Base-by-base conservation (phyloP, 257 asterid species). In the Nicotiana sylvestris region DNA sequence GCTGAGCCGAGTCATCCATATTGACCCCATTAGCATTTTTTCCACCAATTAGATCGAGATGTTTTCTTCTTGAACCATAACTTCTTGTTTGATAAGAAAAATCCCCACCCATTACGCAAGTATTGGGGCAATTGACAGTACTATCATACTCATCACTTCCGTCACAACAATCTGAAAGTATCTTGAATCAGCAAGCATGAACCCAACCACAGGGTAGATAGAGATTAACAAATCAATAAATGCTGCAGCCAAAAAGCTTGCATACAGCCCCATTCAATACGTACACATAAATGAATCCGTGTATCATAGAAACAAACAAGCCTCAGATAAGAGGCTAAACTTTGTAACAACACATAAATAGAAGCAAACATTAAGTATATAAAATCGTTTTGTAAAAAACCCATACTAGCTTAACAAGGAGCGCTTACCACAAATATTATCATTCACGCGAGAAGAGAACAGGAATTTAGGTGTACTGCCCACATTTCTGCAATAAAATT, bases 111-210 rank as follows among this genome's bases (percentile, higher is more conserved):
- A 90, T 89, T 82, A 96, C 81, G 85, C 99, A 96, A 77, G 90
- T 90, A 83, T 96, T 90, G 18, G 92, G 95, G 87, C 98, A 96
- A 35, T 49, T 83, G 81, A 85, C 82, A 66, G 85, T 58, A 65
- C 99, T 96, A 82, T 91, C 98, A 84, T 94, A 87, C 85, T 96
- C 99, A 83, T 96, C 99, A 86, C 98, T 96, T 88, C 98, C 99
- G 88, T 96, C 99, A 83, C 99, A 93, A 86, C 99, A 96, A 87
- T 96, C 99, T 95, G 81, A 86, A 76, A 86, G 77, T 61, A 85
- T 37, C 56, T 66, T 35, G 58, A 77, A 84, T 83, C 58, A 83
- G 76, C 57, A 81, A 69, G 46, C 62, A 49, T 49, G 43, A 76
- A 15, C 16, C 46, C 11, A 74, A 49, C 60, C 78, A 70, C 82